These are phyloP conservation scores for Colletotrichum sp. DNA, from an alignment of 2,329 filamentous ascomycete genomes.

Conservation along the genomic window DNA sequence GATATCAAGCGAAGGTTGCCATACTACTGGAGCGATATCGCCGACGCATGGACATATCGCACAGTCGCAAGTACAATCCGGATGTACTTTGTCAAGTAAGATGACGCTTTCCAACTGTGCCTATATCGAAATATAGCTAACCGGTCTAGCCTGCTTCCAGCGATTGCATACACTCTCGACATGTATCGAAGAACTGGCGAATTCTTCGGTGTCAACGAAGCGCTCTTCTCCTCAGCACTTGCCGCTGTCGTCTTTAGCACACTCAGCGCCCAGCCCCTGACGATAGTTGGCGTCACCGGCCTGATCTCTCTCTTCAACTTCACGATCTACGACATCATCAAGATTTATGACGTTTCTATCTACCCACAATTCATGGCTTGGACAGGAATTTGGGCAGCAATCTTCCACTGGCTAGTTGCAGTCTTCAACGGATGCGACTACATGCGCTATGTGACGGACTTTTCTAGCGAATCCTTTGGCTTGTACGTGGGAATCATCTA, in stretches of 20 bases:
- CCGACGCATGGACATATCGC: conserved; percentile 59
- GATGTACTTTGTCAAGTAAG: conserved; percentile 57
- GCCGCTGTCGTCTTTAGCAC: conserved; percentile 60
- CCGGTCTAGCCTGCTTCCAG: conserved; percentile 51
- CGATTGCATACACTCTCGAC: conserved; percentile 62
- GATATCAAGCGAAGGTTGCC: conserved; percentile 56
- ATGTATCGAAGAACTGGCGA: conserved; percentile 60
- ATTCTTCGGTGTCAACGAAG: conserved; percentile 63
- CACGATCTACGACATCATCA: conserved; percentile 63
- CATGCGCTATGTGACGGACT: conserved; percentile 64
- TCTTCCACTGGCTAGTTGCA: conserved; percentile 61
- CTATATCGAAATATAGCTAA: background rate
- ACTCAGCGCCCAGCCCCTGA: conserved; percentile 57
- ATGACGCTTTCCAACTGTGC: background rate
- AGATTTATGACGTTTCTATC: conserved; percentile 49
- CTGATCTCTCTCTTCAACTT: conserved; percentile 62
- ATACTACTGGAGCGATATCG: conserved; percentile 61
- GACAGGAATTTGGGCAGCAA: conserved; percentile 61
- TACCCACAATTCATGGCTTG: conserved; percentile 61
- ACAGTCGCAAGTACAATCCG: conserved; percentile 58
- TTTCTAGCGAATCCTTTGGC: conserved; percentile 57
- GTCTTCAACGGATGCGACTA: conserved; percentile 60
- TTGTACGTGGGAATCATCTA: conserved; percentile 63
- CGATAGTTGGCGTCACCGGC: conserved; percentile 62
- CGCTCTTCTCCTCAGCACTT: conserved; percentile 58